Conservation (phyloP, 1,284 basidiomycete species). For the Hemileia vastatrix region DNA sequence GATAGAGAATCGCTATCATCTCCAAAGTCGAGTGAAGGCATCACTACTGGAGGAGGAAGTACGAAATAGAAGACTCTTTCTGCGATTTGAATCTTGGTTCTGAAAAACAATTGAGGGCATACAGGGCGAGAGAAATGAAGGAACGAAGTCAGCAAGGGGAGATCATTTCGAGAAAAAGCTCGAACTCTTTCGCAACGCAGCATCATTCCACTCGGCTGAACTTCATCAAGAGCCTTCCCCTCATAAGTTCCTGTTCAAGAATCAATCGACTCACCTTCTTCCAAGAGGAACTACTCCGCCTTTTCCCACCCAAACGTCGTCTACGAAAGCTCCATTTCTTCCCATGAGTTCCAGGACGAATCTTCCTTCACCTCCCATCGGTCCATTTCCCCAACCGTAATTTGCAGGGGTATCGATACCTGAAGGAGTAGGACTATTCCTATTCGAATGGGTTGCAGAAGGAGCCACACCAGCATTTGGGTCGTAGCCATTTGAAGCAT, state of each 20-base stretch:
- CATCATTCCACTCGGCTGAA: too few species aligned
- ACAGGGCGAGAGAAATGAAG: slow-evolving; percentile 14
- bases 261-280: slow-evolving; percentile 57
- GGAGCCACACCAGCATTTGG: slow-evolving; percentile 50
- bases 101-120: slow-evolving; percentile 43
- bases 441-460: not conserved
- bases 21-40: slow-evolving; percentile 43
- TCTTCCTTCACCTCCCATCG: slow-evolving; percentile 45
- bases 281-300: slow-evolving; percentile 73
- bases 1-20: slow-evolving; percentile 36
- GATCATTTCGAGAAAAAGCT: too few species aligned
- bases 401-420: too few species aligned
- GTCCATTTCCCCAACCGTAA: slow-evolving; percentile 51
- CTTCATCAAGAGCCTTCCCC: too few species aligned
- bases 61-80: slow-evolving; percentile 95
- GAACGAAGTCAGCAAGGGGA: not conserved
- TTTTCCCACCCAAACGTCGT: slow-evolving; percentile 83
- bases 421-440: not conserved
- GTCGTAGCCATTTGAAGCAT: slow-evolving; percentile 57
- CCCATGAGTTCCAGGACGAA: slow-evolving; percentile 86
- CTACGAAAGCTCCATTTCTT: slow-evolving; percentile 93
- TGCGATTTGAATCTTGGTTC: slow-evolving; percentile 95
- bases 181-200: too few species aligned
- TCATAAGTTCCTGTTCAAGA: too few species aligned
- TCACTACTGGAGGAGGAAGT: slow-evolving; percentile 54